Percentiles rank a stretch among this genome's conserved stretches.
phyloP scores from a whole-genome alignment of 2,329 filamentous ascomycete genomes.

The Nothomitra cinnamomea region DNA sequence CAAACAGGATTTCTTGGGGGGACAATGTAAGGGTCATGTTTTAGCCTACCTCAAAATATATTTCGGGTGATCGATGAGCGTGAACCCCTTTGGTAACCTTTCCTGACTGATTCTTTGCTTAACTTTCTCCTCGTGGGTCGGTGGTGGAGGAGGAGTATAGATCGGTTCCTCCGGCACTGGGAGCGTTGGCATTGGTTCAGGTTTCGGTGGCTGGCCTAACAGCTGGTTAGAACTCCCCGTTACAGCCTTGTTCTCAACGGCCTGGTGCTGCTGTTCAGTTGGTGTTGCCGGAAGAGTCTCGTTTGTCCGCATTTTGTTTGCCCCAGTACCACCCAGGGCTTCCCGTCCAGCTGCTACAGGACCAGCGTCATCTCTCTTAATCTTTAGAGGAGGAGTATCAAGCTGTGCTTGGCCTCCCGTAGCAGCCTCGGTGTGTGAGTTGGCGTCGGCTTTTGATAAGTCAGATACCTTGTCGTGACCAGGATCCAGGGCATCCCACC shows the following conservation, averaged over 20 bases:
- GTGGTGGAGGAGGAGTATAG: constrained; percentile 12
- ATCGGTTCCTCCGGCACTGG: too few species aligned
- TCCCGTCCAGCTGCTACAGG: too few species aligned
- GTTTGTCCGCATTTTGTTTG: background rate
- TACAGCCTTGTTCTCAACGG: background rate
- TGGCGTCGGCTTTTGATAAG: background rate
- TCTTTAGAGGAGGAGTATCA: background rate
- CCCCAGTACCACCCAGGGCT: background rate
- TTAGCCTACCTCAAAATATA: constrained; percentile 44
- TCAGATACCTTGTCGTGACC: background rate
- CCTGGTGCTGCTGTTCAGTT: background rate
- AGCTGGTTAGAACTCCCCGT: background rate
- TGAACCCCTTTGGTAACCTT: constrained; percentile 34
- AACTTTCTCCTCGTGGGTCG: constrained; percentile 38
- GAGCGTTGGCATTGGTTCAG: too few species aligned
- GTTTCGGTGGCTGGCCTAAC: background rate
- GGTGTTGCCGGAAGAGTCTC: background rate
- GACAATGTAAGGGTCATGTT: constrained; percentile 11
- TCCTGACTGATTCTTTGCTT: constrained; percentile 27
- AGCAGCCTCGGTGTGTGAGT: background rate
- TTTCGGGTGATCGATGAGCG: constrained; percentile 25
- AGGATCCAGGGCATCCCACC: constrained; percentile 5
- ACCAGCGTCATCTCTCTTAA: background rate
- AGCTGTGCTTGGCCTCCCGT: too few species aligned
- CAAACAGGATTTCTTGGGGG: constrained; percentile 11